These are phyloP conservation scores for Lanzia echinophila DNA, from an alignment of 2,329 filamentous ascomycete species.

Conservation along the genomic window DNA sequence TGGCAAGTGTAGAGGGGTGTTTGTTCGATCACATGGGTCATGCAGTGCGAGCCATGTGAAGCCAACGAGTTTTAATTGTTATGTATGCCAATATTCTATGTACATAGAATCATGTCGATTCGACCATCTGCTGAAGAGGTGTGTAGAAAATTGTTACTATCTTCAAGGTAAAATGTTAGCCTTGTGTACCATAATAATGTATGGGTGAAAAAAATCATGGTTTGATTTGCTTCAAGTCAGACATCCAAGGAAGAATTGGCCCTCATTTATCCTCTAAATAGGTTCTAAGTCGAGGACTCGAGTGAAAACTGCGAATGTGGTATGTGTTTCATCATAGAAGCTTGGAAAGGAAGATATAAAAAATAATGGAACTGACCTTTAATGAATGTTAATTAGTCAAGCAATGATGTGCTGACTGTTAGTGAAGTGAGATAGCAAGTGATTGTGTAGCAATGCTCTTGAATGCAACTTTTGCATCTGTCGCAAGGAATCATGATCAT, in stretches of 20 bases:
- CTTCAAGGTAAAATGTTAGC: constrained; percentile 5
- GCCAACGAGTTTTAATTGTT: neutral
- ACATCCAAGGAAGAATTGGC: constrained; percentile 69
- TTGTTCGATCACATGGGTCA: neutral
- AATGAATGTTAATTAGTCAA: neutral
- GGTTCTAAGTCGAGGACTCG: constrained; percentile 59
- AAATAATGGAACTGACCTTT: constrained; percentile 13
- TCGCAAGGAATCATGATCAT: neutral
- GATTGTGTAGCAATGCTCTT: neutral
- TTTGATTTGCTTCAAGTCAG: constrained; percentile 40
- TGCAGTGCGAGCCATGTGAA: neutral
- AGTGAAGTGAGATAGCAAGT: neutral
- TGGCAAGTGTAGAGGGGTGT: constrained; percentile 44
- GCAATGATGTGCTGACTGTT: neutral
- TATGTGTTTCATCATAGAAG: constrained; percentile 66
- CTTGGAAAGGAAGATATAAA: neutral
- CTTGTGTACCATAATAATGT: neutral
- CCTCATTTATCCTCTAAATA: constrained; percentile 60
- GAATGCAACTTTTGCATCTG: neutral
- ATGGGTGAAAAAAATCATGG: neutral
- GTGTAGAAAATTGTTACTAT: neutral
- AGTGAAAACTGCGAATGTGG: constrained; percentile 87
- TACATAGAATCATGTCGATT: too few species aligned
- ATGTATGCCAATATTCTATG: too few species aligned
- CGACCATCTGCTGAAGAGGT: neutral